Evolutionary conservation across 2,329 filamentous ascomycete species (phyloP).

Genomic region (Bipolaris gigantea): DNA sequence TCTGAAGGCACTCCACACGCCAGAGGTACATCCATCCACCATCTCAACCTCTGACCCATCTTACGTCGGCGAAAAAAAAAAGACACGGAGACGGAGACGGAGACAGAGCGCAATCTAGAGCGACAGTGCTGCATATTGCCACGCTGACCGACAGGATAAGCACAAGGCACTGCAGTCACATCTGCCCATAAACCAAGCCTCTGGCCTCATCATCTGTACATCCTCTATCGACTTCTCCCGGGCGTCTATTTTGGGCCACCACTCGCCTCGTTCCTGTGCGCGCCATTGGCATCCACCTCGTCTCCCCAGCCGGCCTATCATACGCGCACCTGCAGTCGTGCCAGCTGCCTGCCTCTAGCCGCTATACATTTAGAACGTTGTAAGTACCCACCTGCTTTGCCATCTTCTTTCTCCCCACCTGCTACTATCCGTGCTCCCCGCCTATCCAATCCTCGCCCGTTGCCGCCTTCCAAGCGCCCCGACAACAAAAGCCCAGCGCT

Average conservation of each 20-base stretch:
- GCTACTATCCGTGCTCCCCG: conserved; percentile 32
- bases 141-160: conserved; percentile 31
- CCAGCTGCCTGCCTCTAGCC: conserved; percentile 36
- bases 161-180: conserved; percentile 24
- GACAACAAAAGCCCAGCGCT: conserved; percentile 46
- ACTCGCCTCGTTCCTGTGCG: conserved; percentile 29
- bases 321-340: conserved; percentile 33
- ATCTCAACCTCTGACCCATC: conserved; percentile 19
- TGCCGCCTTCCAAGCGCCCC: conserved; percentile 42
- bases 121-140: conserved; percentile 1
- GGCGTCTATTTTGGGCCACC: conserved; percentile 47
- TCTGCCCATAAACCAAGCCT: conserved; percentile 27
- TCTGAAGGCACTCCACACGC: conserved; percentile 18
- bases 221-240: conserved; percentile 41
- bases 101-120: not conserved
- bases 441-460: conserved; percentile 32
- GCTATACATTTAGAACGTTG: conserved; percentile 44
- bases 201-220: conserved; percentile 29
- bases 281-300: conserved; percentile 37
- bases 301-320: conserved; percentile 42
- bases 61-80: conserved; percentile 5
- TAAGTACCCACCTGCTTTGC: conserved; percentile 46
- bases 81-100: not conserved
- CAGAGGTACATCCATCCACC: conserved; percentile 12
- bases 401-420: conserved; percentile 39